A percentile compares a stretch with the other conserved stretches of the same genome.
Conservation (phyloP, 164 flowering plant genomes). For the Dillenia suffruticosa region DNA sequence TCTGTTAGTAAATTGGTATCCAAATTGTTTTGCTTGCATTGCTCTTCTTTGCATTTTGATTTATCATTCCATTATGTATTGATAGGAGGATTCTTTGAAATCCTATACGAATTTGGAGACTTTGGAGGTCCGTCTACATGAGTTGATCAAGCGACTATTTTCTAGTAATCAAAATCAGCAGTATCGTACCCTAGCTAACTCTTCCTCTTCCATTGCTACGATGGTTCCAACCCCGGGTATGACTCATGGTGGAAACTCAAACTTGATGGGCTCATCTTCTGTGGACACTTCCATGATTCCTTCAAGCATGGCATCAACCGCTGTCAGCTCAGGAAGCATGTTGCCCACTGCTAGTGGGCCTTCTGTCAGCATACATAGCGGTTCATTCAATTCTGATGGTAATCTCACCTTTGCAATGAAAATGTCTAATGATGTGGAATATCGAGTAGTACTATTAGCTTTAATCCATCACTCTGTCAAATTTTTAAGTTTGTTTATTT, state of each 20-base stretch:
- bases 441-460: background rate
- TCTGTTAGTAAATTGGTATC: background rate
- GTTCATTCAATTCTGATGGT: conserved; percentile 64
- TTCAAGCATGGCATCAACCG: conserved; percentile 29
- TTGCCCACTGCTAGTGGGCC: conserved; percentile 40
- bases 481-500: background rate
- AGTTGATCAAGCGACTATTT: conserved; percentile 31
- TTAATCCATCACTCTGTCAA: background rate
- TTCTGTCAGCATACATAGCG: conserved; percentile 37
- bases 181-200: conserved; percentile 37
- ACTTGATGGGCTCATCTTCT: conserved; percentile 45
- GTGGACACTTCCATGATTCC: conserved; percentile 43
- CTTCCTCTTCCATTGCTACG: conserved; percentile 66
- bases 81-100: conserved; percentile 83
- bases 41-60: background rate
- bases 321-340: conserved; percentile 47
- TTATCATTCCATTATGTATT: background rate
- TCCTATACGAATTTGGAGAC: conserved; percentile 63
- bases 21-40: too few species aligned
- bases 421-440: background rate
- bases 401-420: conserved; percentile 8
- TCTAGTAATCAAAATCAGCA: conserved; percentile 40
- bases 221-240: conserved; percentile 99
- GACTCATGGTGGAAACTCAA: conserved; percentile 54
- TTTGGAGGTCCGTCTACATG: conserved; percentile 60